These are phyloP conservation scores for Epithele typhae DNA, from an alignment of 768 basidiomycete species.

Conservation along the genomic window DNA sequence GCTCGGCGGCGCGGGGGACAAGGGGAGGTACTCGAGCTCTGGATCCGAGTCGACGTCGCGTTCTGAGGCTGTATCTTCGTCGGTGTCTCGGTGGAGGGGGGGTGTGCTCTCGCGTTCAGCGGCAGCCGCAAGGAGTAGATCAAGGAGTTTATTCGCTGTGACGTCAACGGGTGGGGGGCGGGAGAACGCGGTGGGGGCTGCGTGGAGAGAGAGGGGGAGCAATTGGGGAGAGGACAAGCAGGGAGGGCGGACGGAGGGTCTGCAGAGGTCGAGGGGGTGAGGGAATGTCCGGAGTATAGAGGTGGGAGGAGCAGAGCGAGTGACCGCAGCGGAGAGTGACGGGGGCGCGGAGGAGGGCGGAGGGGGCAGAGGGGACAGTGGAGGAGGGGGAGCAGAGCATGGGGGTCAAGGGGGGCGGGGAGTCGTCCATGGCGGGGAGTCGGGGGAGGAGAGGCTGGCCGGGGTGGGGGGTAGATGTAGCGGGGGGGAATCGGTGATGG, in stretches of 20 bases:
- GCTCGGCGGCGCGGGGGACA: neutral
- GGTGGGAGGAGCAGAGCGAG: conserved; percentile 55
- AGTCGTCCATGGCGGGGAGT: neutral
- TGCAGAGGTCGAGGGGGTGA: conserved; percentile 13
- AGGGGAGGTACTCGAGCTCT: conserved; percentile 16
- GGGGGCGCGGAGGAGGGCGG: conserved; percentile 37
- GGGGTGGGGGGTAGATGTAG: conserved; percentile 5
- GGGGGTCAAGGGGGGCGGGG: conserved; percentile 12
- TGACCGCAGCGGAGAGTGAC: conserved; percentile 79
- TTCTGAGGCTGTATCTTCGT: conserved; percentile 26
- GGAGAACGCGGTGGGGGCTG: conserved; percentile 8
- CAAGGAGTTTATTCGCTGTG: conserved; percentile 51
- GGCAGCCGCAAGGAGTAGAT: conserved; percentile 32
- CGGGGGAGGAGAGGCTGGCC: neutral
- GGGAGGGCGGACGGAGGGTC: conserved; percentile 8
- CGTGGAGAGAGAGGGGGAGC: conserved; percentile 17
- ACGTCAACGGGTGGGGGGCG: conserved; percentile 40
- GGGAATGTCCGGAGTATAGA: conserved; percentile 15
- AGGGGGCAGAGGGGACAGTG: conserved; percentile 51
- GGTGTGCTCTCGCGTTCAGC: neutral
- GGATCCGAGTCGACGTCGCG: conserved; percentile 24
- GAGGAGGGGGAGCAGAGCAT: conserved; percentile 36
- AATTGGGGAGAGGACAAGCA: conserved; percentile 35
- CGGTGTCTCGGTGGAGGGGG: conserved; percentile 16
- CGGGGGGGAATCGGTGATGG: neutral